Conservation (phyloP, 345 rosid genomes). For the Schrenkiella parvula region DNA sequence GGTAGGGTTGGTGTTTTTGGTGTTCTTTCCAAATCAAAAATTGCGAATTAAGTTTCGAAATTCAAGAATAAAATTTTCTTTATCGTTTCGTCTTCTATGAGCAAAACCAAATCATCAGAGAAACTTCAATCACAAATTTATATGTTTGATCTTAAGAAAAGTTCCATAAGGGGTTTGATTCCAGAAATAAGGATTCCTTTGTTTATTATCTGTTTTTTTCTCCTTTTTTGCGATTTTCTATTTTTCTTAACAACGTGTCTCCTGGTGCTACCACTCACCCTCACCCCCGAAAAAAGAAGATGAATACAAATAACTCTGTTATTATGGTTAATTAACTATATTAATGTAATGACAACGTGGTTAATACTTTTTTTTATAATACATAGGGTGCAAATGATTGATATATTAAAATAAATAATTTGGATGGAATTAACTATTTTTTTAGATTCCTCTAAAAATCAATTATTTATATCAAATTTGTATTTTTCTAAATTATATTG, state of each 20-base stretch:
- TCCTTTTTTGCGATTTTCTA: conserved; percentile 14
- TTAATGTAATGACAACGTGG: no score
- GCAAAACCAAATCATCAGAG: background rate
- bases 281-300: background rate
- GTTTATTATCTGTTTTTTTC: conserved; percentile 7
- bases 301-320: background rate
- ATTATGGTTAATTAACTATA: background rate
- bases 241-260: conserved; percentile 21
- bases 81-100: background rate
- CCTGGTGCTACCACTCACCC: background rate
- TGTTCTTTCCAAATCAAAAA: conserved; percentile 16
- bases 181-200: conserved; percentile 17
- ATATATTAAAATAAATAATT: no score
- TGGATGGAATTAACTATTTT: no score
- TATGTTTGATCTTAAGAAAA: conserved; percentile 14
- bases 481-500: no score
- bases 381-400: no score
- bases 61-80: background rate
- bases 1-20: background rate
- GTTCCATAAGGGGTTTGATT: background rate
- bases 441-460: no score
- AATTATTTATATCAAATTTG: no score
- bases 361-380: no score
- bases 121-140: background rate
- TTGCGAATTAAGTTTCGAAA: background rate